Conservation (phyloP, 75 land plant genomes). For the Sequoiadendron giganteum region DNA sequence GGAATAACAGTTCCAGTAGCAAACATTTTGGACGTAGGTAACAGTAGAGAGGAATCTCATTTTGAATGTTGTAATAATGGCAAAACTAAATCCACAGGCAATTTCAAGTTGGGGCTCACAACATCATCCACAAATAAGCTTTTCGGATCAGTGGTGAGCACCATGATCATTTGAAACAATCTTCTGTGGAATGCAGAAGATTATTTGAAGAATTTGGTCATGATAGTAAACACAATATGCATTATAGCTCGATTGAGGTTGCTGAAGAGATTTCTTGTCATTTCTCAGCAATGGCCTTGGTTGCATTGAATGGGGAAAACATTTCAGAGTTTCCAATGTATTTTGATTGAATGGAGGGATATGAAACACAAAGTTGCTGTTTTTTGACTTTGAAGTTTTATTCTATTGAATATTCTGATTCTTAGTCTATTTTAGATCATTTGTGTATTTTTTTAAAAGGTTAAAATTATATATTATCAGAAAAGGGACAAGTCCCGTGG, state of each 20-base stretch:
- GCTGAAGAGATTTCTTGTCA: not conserved
- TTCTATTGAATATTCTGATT: too few relatives aligned
- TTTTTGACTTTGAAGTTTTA: too few relatives aligned
- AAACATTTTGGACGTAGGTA: not conserved
- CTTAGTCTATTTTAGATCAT: too few relatives aligned
- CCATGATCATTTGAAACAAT: not conserved
- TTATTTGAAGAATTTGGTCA: too few relatives aligned
- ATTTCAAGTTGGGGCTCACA: not conserved
- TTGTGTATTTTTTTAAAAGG: too few relatives aligned
- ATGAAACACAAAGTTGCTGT: too few relatives aligned
- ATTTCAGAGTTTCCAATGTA: too few relatives aligned
- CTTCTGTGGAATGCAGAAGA: not conserved
- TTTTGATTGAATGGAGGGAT: too few relatives aligned
- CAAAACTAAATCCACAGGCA: not conserved
- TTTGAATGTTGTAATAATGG: not conserved
- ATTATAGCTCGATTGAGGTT: not conserved
- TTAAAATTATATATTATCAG: too few relatives aligned
- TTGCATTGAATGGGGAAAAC: too few relatives aligned
- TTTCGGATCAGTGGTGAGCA: not conserved
- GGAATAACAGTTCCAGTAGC: not conserved
- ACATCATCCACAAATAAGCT: not conserved
- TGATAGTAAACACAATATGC: not conserved
- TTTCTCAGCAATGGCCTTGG: too few relatives aligned
- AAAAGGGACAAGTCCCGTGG: too few relatives aligned
- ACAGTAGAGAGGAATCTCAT: not conserved